Evolutionary conservation across 345 rosid species (phyloP), one percentile per base, ranked within the genome.

Genomic region (Raphanus raphanistrum): DNA sequence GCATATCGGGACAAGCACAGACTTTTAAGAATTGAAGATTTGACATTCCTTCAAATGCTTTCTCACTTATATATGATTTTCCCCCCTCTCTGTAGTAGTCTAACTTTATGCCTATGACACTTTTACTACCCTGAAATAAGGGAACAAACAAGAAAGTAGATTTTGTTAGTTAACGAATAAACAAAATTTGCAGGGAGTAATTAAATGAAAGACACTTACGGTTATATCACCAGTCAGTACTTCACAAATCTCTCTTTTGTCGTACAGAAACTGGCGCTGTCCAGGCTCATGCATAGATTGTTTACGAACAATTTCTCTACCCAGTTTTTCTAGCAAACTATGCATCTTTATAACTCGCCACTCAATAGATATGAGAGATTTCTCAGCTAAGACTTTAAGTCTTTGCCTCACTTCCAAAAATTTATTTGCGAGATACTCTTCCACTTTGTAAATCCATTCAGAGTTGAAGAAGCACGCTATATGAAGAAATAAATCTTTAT

Each of bases 191-290:
- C 43, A 36, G 43, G 16, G 16, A 13, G 16, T 1, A 45, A 12
- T 13, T 16, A 7, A 45, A 45, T 45, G 16, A 4, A 45, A 45
- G 54, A n/a, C 7, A 48, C 54, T 48, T 48, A 48, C 54, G 13
- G 54, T 35, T 4, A 35, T 5, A 13, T 76, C 62, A 10, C 43
- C 31, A 11, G 32, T 54, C 11, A 83, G 11, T 1, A 80, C 70
- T 33, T 50, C 69, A 69, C 63, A 8, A 10, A 72, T 63, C 41
- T 83, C 81, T 43, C 45, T 67, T 0, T 28, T 5, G 26, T n/a
- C 35, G 38, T 54, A 50, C 13, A 83, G 33, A 11, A 82, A 57
- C 32, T 71, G 71, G 1, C 76, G 65, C 15, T 66, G 38, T 2
- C 63, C 73, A 71, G 75, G 54, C 1, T 48, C 54, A 48, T 48